Percentiles rank a stretch among this genome's conserved stretches.
These are phyloP conservation scores for Candida sojae DNA, from an alignment of 1,139 yeast genomes.

Conservation along the genomic window DNA sequence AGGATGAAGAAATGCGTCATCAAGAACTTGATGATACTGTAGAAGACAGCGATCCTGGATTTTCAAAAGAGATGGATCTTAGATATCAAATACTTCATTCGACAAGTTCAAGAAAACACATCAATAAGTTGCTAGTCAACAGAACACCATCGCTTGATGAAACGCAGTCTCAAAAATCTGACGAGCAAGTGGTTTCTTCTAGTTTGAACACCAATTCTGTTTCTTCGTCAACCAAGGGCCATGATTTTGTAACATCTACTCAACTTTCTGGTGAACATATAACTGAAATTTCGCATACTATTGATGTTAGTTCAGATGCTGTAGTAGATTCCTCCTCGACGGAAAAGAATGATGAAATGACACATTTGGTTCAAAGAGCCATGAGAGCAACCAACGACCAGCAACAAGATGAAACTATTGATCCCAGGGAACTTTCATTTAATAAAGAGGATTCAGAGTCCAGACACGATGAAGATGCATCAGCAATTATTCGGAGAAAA, in stretches of 20 bases:
- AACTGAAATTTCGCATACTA: too few species aligned
- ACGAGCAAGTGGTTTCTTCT: neutral
- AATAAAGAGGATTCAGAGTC: too few species aligned
- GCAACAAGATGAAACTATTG: too few species aligned
- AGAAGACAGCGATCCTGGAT: conserved; percentile 13
- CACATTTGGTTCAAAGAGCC: too few species aligned
- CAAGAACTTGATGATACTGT: conserved; percentile 1
- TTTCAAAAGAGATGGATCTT: conserved; percentile 8
- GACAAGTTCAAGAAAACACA: neutral
- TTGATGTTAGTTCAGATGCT: too few species aligned
- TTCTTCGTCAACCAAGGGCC: neutral
- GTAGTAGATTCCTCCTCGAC: too few species aligned
- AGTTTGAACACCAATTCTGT: neutral
- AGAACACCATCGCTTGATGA: too few species aligned
- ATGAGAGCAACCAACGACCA: too few species aligned
- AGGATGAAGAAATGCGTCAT: neutral
- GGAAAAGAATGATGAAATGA: too few species aligned
- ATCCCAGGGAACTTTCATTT: too few species aligned
- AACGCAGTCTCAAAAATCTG: neutral
- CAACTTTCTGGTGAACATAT: neutral
- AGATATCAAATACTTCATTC: neutral
- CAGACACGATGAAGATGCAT: too few species aligned
- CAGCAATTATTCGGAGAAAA: too few species aligned
- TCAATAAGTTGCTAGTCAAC: neutral
- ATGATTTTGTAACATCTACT: neutral